Evolutionary conservation across 1,284 basidiomycete species (phyloP), one percentile per base, ranked within the genome.

Genomic region (Grifola frondosa): DNA sequence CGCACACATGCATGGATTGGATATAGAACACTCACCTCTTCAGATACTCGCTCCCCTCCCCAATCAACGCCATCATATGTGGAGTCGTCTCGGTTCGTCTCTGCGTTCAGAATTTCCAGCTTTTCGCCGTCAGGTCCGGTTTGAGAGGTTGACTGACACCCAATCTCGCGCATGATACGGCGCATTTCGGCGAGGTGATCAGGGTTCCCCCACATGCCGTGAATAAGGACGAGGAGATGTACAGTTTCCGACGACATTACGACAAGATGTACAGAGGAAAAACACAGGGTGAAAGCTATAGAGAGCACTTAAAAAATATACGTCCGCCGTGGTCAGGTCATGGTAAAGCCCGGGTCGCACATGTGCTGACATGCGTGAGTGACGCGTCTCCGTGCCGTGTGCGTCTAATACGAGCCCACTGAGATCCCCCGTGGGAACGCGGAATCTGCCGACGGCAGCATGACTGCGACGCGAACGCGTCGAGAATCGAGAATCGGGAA

Each of bases 141-240:
- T 11, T 52, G 43, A 0, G 49, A 44, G 13, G 40, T 42, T 6
- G 48, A 34, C 15, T 46, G 47, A 10, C 61, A 57, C 16, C 62
- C 68, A 25, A 57, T 63, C 51, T 77, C 69, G 19, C 61, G 59
- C 19, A 75, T 67, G n/a, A 71, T 67, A 33, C 71, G 67, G 37
- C 68, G 57, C 60, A 77, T 64, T 48, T 71, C 66, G 1, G 65
- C 62, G 10, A 83, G 67, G 57, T 85, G 74, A 30, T 42, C 38
- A 0, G 88, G 81, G 52, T 81, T 77, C 2, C 90, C 89, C 89
- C 89, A 92, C 80, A 92, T 88, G 26, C 90, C 90, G 56, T 91
- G 89, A 30, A 89, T 75, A 44, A 89, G 74, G 21, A 90, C 81
- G 13, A 62, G 52, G 10, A 64, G 51, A 40, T 64, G 62, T 9